Base-by-base conservation (phyloP, 1,284 basidiomycete species). In the Leccinum huronense region DNA sequence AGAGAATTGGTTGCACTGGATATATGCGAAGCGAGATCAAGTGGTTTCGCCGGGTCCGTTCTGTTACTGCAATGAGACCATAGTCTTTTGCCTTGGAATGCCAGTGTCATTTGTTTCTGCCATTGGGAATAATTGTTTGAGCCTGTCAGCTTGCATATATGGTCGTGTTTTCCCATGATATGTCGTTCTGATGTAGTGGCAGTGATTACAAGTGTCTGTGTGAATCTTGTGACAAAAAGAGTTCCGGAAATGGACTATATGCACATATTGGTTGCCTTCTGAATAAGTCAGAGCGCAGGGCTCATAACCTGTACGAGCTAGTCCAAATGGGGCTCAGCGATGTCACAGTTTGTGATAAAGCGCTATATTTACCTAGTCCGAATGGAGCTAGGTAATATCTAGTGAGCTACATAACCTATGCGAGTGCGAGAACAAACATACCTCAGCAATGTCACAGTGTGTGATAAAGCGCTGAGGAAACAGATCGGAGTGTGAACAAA, bases 151-250 rank as follows among this genome's bases (percentile, higher is more conserved):
- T 62, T 19, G 2, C 45, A 54, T 10, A 66, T 66, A 13, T 66
- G 58, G 6, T 66, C 19, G 1, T 60, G 59, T 59, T 66, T 66
- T 0, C 54, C 60, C 65, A 66, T 66, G 16, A 5, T 57, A 3
- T 48, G 4, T 10, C 1, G 42, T 48, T 2, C 42, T 48, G 42
- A 19, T 13, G 4, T 51, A 3, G 5, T 11, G 13, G 10, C 42
- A 48, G 2, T 2, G 19, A 3, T 40, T 40, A 40, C 19, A 31
- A 55, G 30, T 2, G 9, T 30, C 1, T 27, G 8, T 45, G 5
- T 11, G 14, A 33, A 8, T 30, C 51, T 27, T 27, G 31, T 55
- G 27, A 53, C 27, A 19, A 6, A 27, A 30, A 7, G 54, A 55
- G 31, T 10, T 30, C 54, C 5, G 8, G 6, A 27, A n/a, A 3